These are phyloP conservation scores for Candida buenavistaensis DNA, from an alignment of 1,139 yeast species.

Conservation along the genomic window DNA sequence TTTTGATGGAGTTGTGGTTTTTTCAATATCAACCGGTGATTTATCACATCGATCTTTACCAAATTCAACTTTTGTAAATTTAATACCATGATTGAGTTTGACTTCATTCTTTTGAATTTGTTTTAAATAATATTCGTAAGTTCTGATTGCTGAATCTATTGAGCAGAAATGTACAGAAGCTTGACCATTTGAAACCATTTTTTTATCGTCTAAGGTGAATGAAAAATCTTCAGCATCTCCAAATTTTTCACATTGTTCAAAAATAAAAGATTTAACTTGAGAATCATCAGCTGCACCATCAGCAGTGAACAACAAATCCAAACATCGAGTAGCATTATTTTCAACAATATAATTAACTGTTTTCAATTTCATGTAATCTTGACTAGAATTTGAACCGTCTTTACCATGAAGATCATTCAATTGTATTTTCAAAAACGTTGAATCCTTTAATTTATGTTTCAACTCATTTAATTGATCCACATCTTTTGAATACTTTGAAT, in stretches of 20 bases:
- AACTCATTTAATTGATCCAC: slow-evolving; percentile 26
- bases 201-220: slow-evolving; percentile 8
- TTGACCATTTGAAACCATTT: slow-evolving; percentile 13
- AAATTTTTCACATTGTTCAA: slow-evolving; percentile 27
- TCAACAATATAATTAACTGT: slow-evolving; percentile 45
- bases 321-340: slow-evolving; percentile 40
- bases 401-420: slow-evolving; percentile 27
- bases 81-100: slow-evolving; percentile 14
- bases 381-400: slow-evolving; percentile 15
- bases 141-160: slow-evolving; percentile 41
- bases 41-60: slow-evolving; percentile 41
- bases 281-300: slow-evolving; percentile 4
- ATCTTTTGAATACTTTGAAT: slow-evolving; percentile 33
- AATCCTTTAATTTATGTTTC: slow-evolving; percentile 26
- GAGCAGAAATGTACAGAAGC: slow-evolving; percentile 37
- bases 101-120: slow-evolving; percentile 23
- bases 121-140: slow-evolving; percentile 33
- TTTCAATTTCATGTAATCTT: slow-evolving; percentile 42
- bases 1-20: background rate
- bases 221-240: slow-evolving; percentile 39
- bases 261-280: slow-evolving; percentile 14
- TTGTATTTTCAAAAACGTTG: slow-evolving; percentile 31
- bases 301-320: slow-evolving; percentile 22
- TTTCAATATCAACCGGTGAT: slow-evolving; percentile 16
- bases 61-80: slow-evolving; percentile 20